A percentile compares a stretch with the other conserved stretches of the same genome.
Conservation (phyloP, 2,329 filamentous ascomycete species). For the Alternaria dauci region DNA sequence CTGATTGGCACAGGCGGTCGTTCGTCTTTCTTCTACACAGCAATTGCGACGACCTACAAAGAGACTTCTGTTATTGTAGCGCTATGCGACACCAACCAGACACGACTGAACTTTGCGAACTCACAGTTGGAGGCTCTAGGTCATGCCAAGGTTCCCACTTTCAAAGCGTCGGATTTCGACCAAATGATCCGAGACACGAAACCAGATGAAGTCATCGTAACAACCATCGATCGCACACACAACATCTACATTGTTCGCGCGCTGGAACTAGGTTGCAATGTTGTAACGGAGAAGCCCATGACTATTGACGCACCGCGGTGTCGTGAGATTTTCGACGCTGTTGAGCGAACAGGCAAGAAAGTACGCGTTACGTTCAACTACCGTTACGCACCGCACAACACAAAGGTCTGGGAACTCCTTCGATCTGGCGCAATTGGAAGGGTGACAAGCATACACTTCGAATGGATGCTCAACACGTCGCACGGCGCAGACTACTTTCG, state of each 20-base stretch:
- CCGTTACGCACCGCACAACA: slow-evolving; percentile 71
- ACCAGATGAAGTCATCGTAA: slow-evolving; percentile 69
- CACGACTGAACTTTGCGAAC: slow-evolving; percentile 66
- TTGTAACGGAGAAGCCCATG: slow-evolving; percentile 72
- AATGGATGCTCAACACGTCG: slow-evolving; percentile 70
- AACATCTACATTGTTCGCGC: slow-evolving; percentile 68
- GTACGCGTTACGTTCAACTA: slow-evolving; percentile 71
- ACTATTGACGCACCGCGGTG: slow-evolving; percentile 67
- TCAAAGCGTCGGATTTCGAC: slow-evolving; percentile 64
- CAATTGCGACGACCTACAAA: slow-evolving; percentile 63
- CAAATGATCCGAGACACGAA: slow-evolving; percentile 64
- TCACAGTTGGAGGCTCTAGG: slow-evolving; percentile 57
- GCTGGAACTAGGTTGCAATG: slow-evolving; percentile 66
- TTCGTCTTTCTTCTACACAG: slow-evolving; percentile 68
- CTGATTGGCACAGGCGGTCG: slow-evolving; percentile 67
- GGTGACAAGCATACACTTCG: slow-evolving; percentile 67
- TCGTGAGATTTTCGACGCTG: slow-evolving; percentile 63
- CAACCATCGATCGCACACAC: slow-evolving; percentile 70
- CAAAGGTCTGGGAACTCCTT: slow-evolving; percentile 64
- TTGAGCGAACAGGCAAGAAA: slow-evolving; percentile 58
- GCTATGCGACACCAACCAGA: slow-evolving; percentile 68
- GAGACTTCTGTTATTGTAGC: slow-evolving; percentile 62
- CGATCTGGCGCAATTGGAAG: slow-evolving; percentile 64
- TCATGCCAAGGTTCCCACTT: slow-evolving; percentile 62
- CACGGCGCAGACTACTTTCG: slow-evolving; percentile 71